These are phyloP conservation scores for Ormosia emarginata DNA, from an alignment of 306 rosid genomes.

Conservation along the genomic window DNA sequence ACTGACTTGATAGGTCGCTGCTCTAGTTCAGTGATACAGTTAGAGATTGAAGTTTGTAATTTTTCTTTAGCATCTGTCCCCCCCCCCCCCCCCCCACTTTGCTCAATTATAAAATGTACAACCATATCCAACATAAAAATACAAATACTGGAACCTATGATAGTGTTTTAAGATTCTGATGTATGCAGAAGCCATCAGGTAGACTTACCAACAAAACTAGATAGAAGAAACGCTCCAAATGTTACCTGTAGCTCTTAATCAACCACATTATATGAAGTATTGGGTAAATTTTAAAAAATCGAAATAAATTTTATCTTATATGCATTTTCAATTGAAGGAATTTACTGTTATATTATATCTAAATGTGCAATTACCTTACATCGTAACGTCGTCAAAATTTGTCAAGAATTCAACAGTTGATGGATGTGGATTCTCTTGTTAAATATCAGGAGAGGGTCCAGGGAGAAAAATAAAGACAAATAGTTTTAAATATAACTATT, in stretches of 20 bases:
- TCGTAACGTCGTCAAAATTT: too few species aligned
- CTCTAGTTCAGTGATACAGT: background rate
- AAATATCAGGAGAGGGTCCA: too few species aligned
- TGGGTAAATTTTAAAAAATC: too few species aligned
- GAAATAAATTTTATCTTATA: too few species aligned
- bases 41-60: background rate
- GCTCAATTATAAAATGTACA: background rate
- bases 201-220: background rate
- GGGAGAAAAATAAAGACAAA: too few species aligned
- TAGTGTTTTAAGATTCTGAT: background rate
- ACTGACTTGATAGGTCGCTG: background rate
- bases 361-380: too few species aligned
- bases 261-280: slow-evolving; percentile 36
- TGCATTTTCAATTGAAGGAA: too few species aligned
- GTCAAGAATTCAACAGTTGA: too few species aligned
- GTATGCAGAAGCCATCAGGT: background rate
- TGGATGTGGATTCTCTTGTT: too few species aligned
- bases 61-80: background rate
- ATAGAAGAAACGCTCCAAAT: background rate
- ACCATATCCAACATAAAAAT: background rate
- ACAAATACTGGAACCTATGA: background rate
- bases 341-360: too few species aligned
- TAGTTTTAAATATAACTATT: too few species aligned
- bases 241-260: background rate
- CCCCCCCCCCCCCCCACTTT: too few species aligned